Conservation (phyloP, 2,329 filamentous ascomycete genomes). For the Colletotrichum limetticola region DNA sequence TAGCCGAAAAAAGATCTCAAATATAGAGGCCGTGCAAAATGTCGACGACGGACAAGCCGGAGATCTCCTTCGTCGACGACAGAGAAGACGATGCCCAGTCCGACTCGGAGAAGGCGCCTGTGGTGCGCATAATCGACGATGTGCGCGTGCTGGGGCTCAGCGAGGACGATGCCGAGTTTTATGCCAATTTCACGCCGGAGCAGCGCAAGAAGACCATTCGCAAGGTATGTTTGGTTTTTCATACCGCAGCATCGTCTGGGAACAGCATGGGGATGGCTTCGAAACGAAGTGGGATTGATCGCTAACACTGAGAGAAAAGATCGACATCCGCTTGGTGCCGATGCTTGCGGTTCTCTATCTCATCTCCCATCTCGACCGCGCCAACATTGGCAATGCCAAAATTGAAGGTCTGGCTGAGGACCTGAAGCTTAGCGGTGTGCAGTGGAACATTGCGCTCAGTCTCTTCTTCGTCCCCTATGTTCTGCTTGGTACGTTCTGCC, state of each 20-base stretch:
- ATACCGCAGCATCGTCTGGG: no score
- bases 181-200: slow-evolving; percentile 38
- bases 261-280: not conserved
- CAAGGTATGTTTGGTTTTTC: slow-evolving; percentile 37
- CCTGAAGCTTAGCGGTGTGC: slow-evolving; percentile 59
- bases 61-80: slow-evolving; percentile 39
- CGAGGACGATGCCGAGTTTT: slow-evolving; percentile 43
- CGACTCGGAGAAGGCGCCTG: slow-evolving; percentile 36
- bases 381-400: slow-evolving; percentile 64
- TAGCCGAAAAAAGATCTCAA: not conserved
- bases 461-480: slow-evolving; percentile 74
- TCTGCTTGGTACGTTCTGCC: slow-evolving; percentile 51
- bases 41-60: slow-evolving; percentile 37
- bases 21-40: not conserved
- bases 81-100: slow-evolving; percentile 15
- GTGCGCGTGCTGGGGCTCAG: slow-evolving; percentile 44
- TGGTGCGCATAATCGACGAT: slow-evolving; percentile 40
- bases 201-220: slow-evolving; percentile 39
- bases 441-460: slow-evolving; percentile 67
- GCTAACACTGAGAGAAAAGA: not conserved
- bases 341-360: slow-evolving; percentile 69
- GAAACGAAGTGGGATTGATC: not conserved
- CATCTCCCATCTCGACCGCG: slow-evolving; percentile 66
- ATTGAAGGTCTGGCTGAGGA: slow-evolving; percentile 51
- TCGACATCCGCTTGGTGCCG: slow-evolving; percentile 43